A percentile compares a stretch with the other conserved stretches of the same genome.
These are phyloP conservation scores for Daucus carota DNA, from an alignment of 129 eudicot genomes.

Conservation along the genomic window DH1_v3.0 NC_030384.2:42897001-42897500, in stretches of 20 bases:
- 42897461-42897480: slow-evolving; percentile 4
- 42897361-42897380: not conserved
- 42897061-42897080: not conserved
- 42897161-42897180: not conserved
- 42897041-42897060: not conserved
- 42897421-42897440: not conserved
- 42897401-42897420: not conserved
- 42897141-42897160: not conserved
- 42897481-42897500: slow-evolving; percentile 25
- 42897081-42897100: not conserved
- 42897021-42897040: not conserved
- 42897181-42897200: not conserved
- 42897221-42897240: no score
- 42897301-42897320: not conserved
- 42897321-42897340: no score
- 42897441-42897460: not conserved
- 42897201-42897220: not conserved
- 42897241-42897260: no score
- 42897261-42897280: not conserved
- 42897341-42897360: not conserved
- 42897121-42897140: not conserved
- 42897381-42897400: not conserved
- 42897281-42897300: not conserved
- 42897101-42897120: not conserved
- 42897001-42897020: not conserved